Percentiles rank a stretch among this genome's conserved stretches.
These are phyloP conservation scores for Puccinia coronata DNA, from an alignment of 1,284 basidiomycete species.

Conservation along the genomic window DNA sequence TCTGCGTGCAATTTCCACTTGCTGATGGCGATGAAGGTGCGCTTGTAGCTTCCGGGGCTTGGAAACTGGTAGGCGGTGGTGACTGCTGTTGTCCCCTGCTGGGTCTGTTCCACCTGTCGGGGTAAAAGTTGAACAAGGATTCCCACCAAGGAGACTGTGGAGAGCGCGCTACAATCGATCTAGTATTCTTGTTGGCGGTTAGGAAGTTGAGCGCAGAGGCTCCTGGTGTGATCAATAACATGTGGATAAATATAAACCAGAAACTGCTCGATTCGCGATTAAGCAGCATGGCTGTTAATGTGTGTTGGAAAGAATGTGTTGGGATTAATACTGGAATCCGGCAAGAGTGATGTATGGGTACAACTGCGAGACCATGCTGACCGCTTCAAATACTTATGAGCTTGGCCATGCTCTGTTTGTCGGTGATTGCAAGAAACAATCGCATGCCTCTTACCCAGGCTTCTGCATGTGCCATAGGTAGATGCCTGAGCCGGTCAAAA, in stretches of 20 bases:
- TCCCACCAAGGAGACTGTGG: conserved; percentile 12
- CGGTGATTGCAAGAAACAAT: too few relatives aligned
- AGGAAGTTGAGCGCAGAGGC: background rate
- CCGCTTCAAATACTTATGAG: too few relatives aligned
- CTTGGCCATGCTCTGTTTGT: too few relatives aligned
- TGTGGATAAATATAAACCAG: background rate
- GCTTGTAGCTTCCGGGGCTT: background rate
- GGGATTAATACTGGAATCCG: background rate
- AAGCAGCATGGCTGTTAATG: background rate
- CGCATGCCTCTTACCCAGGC: background rate
- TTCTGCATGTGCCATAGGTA: background rate
- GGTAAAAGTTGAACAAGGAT: conserved; percentile 1
- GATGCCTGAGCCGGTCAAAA: background rate
- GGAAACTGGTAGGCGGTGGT: background rate
- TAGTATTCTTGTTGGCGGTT: background rate
- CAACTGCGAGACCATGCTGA: too few relatives aligned
- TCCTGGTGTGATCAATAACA: background rate
- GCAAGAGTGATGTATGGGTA: too few relatives aligned
- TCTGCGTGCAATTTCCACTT: background rate
- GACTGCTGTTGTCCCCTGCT: background rate
- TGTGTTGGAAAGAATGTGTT: background rate
- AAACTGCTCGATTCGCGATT: background rate
- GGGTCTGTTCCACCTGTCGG: conserved; percentile 12
- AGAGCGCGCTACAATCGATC: background rate
- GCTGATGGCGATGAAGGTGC: background rate